These are phyloP conservation scores for Phyllosticta citrichinensis DNA, from an alignment of 2,329 filamentous ascomycete genomes.

Conservation along the genomic window DNA sequence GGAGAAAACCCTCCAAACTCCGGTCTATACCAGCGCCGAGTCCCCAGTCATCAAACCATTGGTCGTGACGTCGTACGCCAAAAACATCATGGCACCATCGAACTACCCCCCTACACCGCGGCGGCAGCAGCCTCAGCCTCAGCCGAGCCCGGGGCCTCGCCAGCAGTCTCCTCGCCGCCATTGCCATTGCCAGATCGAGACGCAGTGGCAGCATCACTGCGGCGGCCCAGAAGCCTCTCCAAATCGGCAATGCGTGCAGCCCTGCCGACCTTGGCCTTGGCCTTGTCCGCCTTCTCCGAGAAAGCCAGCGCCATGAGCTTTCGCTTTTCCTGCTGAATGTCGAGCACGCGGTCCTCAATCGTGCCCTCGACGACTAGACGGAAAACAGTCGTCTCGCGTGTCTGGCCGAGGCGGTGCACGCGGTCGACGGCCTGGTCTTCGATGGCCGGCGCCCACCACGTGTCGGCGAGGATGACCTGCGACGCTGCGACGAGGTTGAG, in stretches of 20 bases:
- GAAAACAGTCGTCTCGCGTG: constrained; percentile 66
- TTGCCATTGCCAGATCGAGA: not conserved
- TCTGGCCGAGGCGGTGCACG: constrained; percentile 57
- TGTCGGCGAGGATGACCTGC: constrained; percentile 73
- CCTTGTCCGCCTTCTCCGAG: constrained; percentile 57
- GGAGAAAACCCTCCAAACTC: too few relatives aligned
- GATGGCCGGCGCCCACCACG: constrained; percentile 85
- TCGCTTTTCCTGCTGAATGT: constrained; percentile 70
- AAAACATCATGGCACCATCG: too few relatives aligned
- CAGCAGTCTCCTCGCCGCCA: too few relatives aligned
- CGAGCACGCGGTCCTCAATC: constrained; percentile 71
- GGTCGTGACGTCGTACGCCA: too few relatives aligned
- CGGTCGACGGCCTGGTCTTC: constrained; percentile 87
- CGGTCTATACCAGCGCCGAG: too few relatives aligned
- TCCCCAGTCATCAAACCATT: too few relatives aligned
- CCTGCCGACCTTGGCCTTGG: constrained; percentile 14
- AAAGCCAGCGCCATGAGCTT: constrained; percentile 70
- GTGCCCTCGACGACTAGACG: constrained; percentile 69
- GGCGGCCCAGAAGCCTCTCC: constrained; percentile 27
- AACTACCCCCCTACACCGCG: too few relatives aligned
- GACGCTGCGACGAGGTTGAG: constrained; percentile 80
- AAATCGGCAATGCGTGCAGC: constrained; percentile 32
- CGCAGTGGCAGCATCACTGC: too few relatives aligned
- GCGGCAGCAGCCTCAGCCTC: too few relatives aligned
- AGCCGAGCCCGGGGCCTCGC: too few relatives aligned